phyloP scores from a whole-genome alignment of 2,329 filamentous ascomycete species.

The Aspergillus transmontanensis region DNA sequence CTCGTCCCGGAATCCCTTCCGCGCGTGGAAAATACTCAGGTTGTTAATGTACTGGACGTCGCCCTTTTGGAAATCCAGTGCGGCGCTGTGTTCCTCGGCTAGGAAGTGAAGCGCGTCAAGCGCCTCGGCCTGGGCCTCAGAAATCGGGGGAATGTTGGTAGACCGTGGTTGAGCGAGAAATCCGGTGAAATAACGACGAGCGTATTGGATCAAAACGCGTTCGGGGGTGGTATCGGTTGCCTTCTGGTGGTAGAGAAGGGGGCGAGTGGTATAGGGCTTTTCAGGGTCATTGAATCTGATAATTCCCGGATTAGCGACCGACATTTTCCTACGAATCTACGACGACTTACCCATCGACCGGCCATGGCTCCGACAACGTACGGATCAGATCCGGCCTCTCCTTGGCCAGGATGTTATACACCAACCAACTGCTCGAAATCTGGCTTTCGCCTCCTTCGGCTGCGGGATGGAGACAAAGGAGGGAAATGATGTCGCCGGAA shows the following conservation, averaged over 20 bases:
- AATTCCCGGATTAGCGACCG: background rate
- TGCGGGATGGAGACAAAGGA: constrained; percentile 51
- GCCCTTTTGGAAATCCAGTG: constrained; percentile 50
- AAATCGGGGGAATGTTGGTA: constrained; percentile 50
- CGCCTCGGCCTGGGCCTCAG: constrained; percentile 56
- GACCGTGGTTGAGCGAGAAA: constrained; percentile 48
- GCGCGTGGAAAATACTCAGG: constrained; percentile 54
- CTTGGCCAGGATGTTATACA: constrained; percentile 58
- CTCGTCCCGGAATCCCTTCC: constrained; percentile 49
- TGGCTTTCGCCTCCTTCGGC: constrained; percentile 56
- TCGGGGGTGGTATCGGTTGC: constrained; percentile 51
- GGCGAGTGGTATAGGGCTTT: constrained; percentile 47
- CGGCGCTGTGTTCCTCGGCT: constrained; percentile 46
- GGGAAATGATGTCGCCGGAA: constrained; percentile 55
- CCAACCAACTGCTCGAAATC: constrained; percentile 54
- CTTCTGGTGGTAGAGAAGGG: constrained; percentile 55
- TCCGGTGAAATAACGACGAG: constrained; percentile 60
- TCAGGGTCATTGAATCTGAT: constrained; percentile 55
- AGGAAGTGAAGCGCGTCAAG: constrained; percentile 55
- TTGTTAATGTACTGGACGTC: constrained; percentile 59
- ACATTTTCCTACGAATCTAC: background rate
- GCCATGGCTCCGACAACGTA: constrained; percentile 54
- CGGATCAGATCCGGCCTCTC: constrained; percentile 57
- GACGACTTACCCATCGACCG: constrained; percentile 44
- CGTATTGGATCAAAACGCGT: constrained; percentile 63